Evolutionary conservation across 2,329 filamentous ascomycete species (phyloP).

Genomic region (Stachybotrys echinatus): DNA sequence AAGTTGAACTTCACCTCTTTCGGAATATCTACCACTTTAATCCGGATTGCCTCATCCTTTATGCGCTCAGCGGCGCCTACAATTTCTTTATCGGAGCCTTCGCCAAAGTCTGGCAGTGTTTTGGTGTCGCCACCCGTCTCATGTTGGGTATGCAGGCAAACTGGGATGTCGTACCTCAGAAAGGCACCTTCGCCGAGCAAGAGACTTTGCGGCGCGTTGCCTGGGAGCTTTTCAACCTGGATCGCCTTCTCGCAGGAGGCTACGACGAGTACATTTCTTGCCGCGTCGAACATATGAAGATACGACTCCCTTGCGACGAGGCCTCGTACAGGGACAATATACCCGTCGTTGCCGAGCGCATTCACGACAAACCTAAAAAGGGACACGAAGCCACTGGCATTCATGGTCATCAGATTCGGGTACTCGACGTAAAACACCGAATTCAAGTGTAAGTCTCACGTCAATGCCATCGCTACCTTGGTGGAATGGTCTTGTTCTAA

Average conservation of each 20-base stretch:
- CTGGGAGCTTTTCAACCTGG: slow-evolving; percentile 33
- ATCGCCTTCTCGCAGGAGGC: slow-evolving; percentile 31
- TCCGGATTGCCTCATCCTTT: slow-evolving; percentile 25
- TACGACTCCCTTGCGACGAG: slow-evolving; percentile 29
- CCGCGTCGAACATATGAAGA: slow-evolving; percentile 30
- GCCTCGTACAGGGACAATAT: slow-evolving; percentile 24
- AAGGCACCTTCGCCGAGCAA: slow-evolving; percentile 26
- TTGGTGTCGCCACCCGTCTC: slow-evolving; percentile 28
- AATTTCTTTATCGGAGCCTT: slow-evolving; percentile 29
- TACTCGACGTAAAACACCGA: slow-evolving; percentile 29
- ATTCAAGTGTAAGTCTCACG: slow-evolving; percentile 25
- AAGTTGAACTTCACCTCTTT: slow-evolving; percentile 34
- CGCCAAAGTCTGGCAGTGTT: slow-evolving; percentile 34
- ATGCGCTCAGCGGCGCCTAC: slow-evolving; percentile 28
- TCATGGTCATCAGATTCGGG: slow-evolving; percentile 27
- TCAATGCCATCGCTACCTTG: neutral
- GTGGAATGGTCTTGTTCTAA: neutral
- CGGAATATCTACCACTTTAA: slow-evolving; percentile 32
- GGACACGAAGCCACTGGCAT: slow-evolving; percentile 19
- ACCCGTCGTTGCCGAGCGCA: slow-evolving; percentile 21
- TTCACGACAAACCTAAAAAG: slow-evolving; percentile 21
- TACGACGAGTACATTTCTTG: slow-evolving; percentile 34
- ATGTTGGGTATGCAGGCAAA: slow-evolving; percentile 33
- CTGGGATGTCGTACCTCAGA: slow-evolving; percentile 26
- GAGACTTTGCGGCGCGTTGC: slow-evolving; percentile 29